Conservation (phyloP, 768 basidiomycete genomes). For the Hygrophoropsis aurantiaca region DNA sequence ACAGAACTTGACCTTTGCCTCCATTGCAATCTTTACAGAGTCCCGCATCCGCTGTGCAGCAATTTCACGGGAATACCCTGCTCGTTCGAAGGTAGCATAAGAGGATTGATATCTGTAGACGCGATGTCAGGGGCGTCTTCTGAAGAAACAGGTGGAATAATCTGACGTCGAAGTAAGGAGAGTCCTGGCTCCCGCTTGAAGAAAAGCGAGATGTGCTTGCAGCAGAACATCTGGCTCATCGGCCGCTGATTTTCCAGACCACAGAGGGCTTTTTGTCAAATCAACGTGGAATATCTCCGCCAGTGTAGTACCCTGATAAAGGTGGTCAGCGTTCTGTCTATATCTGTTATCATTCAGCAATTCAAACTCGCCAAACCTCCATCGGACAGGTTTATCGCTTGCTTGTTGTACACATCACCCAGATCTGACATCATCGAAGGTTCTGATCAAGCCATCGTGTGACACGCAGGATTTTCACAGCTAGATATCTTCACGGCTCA, state of each 20-base stretch:
- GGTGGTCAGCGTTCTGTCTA: not conserved
- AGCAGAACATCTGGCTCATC: constrained; percentile 54
- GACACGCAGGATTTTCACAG: too few species aligned
- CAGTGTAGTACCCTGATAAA: constrained; percentile 57
- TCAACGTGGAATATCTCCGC: constrained; percentile 49
- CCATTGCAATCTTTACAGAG: constrained; percentile 49
- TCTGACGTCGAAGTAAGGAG: constrained; percentile 69
- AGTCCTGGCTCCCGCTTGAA: constrained; percentile 63
- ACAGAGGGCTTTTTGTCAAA: constrained; percentile 57
- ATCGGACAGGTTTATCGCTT: constrained; percentile 33
- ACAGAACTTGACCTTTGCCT: constrained; percentile 42
- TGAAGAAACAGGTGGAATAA: not conserved
- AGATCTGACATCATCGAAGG: constrained; percentile 5
- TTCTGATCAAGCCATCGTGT: not conserved
- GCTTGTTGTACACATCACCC: constrained; percentile 12
- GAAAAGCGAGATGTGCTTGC: constrained; percentile 60
- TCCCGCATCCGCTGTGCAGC: constrained; percentile 51
- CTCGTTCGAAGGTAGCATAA: constrained; percentile 48
- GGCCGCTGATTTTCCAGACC: constrained; percentile 66
- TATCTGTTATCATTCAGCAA: constrained; percentile 3
- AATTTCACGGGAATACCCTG: constrained; percentile 45
- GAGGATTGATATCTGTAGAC: constrained; percentile 64
- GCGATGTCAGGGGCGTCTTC: not conserved
- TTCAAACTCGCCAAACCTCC: constrained; percentile 46
- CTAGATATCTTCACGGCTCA: too few species aligned